phyloP scores from a whole-genome alignment of 768 basidiomycete species.

The Mycena kentingensis region DNA sequence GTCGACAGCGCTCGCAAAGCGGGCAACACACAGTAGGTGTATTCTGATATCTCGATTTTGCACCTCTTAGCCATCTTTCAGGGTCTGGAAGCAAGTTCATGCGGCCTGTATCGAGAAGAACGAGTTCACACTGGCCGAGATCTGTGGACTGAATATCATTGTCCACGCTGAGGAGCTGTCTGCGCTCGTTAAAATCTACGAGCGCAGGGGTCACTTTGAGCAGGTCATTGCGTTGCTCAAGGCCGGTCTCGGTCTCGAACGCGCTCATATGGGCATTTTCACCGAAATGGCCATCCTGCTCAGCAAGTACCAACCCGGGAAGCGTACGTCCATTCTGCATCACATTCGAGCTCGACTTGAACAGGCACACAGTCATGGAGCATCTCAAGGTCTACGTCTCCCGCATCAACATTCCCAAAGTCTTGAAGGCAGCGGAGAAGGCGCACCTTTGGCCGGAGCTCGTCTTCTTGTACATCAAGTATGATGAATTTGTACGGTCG shows the following conservation, averaged over 20 bases:
- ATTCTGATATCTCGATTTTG: neutral
- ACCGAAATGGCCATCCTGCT: slow-evolving; percentile 90
- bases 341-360: too few relatives aligned
- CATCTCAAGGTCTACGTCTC: slow-evolving; percentile 95
- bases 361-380: slow-evolving; percentile 99
- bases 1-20: slow-evolving; percentile 99
- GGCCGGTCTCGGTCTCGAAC: slow-evolving; percentile 93
- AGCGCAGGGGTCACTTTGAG: slow-evolving; percentile 90
- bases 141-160: slow-evolving; percentile 97
- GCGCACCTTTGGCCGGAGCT: slow-evolving; percentile 98
- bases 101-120: slow-evolving; percentile 97
- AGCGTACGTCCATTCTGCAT: slow-evolving; percentile 55
- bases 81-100: slow-evolving; percentile 99
- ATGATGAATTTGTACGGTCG: slow-evolving; percentile 90
- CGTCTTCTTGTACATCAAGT: slow-evolving; percentile 98
- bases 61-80: slow-evolving; percentile 32
- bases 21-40: slow-evolving; percentile 95
- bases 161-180: slow-evolving; percentile 91
- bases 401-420: slow-evolving; percentile 98
- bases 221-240: slow-evolving; percentile 91
- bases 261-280: slow-evolving; percentile 99
- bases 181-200: slow-evolving; percentile 78
- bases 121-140: slow-evolving; percentile 97
- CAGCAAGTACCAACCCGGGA: slow-evolving; percentile 93
- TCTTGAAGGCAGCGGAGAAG: slow-evolving; percentile 93